These are phyloP conservation scores for Mycena sp. DNA, from an alignment of 1,284 basidiomycete species.

Conservation along the genomic window DNA sequence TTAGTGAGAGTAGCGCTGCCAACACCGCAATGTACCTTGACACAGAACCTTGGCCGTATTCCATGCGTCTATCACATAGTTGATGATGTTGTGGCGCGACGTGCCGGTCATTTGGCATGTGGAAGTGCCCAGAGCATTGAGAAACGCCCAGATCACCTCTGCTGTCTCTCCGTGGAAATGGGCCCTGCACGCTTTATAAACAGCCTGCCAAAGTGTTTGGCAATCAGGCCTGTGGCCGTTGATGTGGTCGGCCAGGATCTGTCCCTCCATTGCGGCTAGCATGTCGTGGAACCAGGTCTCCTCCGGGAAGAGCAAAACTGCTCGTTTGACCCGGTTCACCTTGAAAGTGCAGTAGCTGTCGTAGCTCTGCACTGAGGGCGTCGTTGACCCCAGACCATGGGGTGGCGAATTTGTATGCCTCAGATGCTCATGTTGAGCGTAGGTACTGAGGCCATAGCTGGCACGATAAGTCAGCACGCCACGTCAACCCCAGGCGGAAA, in stretches of 20 bases:
- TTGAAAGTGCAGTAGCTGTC: conserved; percentile 3
- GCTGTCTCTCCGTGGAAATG: too few relatives aligned
- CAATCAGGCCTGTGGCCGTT: conserved; percentile 2
- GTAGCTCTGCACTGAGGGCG: not conserved
- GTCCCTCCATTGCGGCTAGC: not conserved
- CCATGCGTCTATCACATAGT: conserved; percentile 8
- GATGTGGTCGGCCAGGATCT: too few relatives aligned
- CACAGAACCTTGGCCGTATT: not conserved
- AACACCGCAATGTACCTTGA: not conserved
- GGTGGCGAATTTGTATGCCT: too few relatives aligned
- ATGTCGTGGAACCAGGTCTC: conserved; percentile 9
- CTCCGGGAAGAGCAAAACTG: not conserved
- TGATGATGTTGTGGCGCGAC: conserved; percentile 5
- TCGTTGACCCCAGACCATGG: not conserved
- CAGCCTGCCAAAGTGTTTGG: not conserved
- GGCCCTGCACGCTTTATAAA: conserved; percentile 7
- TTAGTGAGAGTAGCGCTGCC: not conserved
- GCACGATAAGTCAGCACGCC: not conserved
- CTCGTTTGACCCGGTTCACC: not conserved
- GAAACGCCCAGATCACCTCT: conserved; percentile 13
- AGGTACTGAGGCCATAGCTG: not conserved
- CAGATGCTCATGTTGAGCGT: not conserved
- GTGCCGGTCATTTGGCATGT: conserved; percentile 18
- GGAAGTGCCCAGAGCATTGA: conserved; percentile 13
- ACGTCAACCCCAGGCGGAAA: not conserved